Base-by-base conservation (phyloP, 306 rosid species). In the Potentilla sterilis region DNA sequence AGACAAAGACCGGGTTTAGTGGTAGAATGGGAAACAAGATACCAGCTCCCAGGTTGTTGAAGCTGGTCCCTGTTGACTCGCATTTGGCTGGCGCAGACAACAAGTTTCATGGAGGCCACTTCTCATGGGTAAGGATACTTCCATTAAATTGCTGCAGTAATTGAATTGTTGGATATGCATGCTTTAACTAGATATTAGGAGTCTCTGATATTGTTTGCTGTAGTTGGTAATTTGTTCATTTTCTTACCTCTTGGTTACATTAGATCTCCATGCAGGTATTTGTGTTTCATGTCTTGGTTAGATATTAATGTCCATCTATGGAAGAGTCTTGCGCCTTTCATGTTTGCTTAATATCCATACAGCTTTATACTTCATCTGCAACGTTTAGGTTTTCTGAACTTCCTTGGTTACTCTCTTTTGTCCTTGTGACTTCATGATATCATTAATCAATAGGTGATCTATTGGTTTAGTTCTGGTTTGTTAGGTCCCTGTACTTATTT, bases 11-110 rank as follows among this genome's bases (percentile, higher is more conserved):
- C 42, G 97, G 96, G 42, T 93, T 93, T 72, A 46, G 89, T 43
- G 97, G 97, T 57, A 85, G 98, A 4, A 88, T 88, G 91, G 98
- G 98, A 59, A 93, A 93, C 83, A 87, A 77, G 81, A 91, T 91
- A 65, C 85, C 90, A 18, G 96, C 97, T 80, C 97, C 98, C 0
- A 91, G 98, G 80, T 65, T 93, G 84, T 81, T 93, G 89, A 93
- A 93, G 88, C 83, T 93, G 71, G 89, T 89, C 62, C 97, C 94
- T 78, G 82, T 93, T 72, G 97, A 93, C 84, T 93, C 98, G 6
- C 94, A 93, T 87, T 88, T 88, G 89, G 97, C 97, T 71, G 96
- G 97, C 54, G 6, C 86, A 14, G 84, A 58, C 83, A 93, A 93
- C 55, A 91, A 74, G 79, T 91, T 93, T 66, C 98, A 88, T 58